Conservation (phyloP, 768 basidiomycete species). For the Rhodotorula babjevae region DNA sequence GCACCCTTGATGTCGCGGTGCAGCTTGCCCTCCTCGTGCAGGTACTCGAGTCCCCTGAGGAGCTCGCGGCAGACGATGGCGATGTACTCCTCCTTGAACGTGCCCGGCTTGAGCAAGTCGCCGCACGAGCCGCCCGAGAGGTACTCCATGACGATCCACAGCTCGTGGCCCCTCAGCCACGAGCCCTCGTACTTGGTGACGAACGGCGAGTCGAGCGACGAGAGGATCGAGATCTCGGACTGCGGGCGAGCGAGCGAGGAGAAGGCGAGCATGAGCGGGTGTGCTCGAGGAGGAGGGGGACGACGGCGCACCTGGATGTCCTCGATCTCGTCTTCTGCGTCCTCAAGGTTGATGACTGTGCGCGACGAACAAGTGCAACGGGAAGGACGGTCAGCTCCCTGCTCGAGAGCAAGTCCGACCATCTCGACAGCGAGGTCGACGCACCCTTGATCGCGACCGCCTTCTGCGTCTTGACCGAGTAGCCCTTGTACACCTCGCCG, state of each 20-base stretch:
- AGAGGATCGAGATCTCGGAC: constrained; percentile 96
- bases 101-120: constrained; percentile 76
- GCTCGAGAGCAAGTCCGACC: neutral
- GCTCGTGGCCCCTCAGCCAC: constrained; percentile 85
- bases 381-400: too few relatives aligned
- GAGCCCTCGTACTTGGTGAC: constrained; percentile 96
- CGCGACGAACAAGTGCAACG: neutral
- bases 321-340: constrained; percentile 98
- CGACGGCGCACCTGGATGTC: constrained; percentile 61
- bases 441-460: constrained; percentile 88
- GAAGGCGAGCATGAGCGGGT: neutral
- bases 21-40: constrained; percentile 91
- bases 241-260: constrained; percentile 46
- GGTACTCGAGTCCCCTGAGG: constrained; percentile 84
- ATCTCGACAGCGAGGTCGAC: neutral
- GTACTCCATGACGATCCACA: constrained; percentile 84
- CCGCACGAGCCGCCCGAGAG: constrained; percentile 88
- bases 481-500: constrained; percentile 99
- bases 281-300: neutral
- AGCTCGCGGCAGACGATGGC: constrained; percentile 93
- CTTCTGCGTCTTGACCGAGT: constrained; percentile 89
- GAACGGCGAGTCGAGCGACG: constrained; percentile 88
- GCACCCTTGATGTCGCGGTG: constrained; percentile 98
- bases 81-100: constrained; percentile 97
- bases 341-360: constrained; percentile 92